phyloP scores from a whole-genome alignment of 371 early-diverging fungal genomes.

The Gilbertella persicaria region DNA sequence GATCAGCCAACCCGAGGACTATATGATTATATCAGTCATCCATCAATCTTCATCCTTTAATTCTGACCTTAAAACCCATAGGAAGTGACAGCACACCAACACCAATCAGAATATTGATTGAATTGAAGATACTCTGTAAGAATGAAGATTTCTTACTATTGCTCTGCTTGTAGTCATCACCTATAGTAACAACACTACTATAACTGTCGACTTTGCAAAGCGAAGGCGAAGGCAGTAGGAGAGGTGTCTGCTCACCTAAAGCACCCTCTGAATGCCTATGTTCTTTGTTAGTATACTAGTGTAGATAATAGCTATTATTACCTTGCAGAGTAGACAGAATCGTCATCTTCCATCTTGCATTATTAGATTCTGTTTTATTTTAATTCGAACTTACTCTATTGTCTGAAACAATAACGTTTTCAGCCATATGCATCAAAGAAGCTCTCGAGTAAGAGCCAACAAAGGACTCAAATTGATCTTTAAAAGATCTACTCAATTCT shows the following conservation, averaged over 20 bases:
- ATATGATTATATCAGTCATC: neutral
- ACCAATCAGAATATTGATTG: slow-evolving; percentile 67
- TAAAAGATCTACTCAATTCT: slow-evolving; percentile 7
- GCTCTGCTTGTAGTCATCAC: slow-evolving; percentile 29
- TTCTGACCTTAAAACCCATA: slow-evolving; percentile 55
- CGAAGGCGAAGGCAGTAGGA: slow-evolving; percentile 18
- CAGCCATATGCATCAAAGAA: slow-evolving; percentile 54
- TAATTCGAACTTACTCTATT: slow-evolving; percentile 20
- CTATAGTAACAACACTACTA: slow-evolving; percentile 36
- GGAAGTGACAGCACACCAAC: slow-evolving; percentile 63
- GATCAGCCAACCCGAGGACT: slow-evolving; percentile 63
- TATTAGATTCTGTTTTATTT: neutral
- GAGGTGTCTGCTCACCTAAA: slow-evolving; percentile 5
- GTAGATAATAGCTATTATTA: neutral
- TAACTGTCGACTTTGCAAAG: slow-evolving; percentile 32
- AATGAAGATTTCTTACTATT: slow-evolving; percentile 51
- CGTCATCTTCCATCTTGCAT: neutral
- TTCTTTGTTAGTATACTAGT: neutral
- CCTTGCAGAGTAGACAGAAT: neutral
- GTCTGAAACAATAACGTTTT: slow-evolving; percentile 45
- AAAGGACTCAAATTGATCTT: slow-evolving; percentile 23
- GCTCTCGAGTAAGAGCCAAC: slow-evolving; percentile 53
- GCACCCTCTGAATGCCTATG: slow-evolving; percentile 11
- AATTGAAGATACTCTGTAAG: slow-evolving; percentile 53
- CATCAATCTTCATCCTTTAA: neutral